Evolutionary conservation across 352 stramenopile genomes (phyloP).

Genomic region (Phytophthora brassicae): DNA sequence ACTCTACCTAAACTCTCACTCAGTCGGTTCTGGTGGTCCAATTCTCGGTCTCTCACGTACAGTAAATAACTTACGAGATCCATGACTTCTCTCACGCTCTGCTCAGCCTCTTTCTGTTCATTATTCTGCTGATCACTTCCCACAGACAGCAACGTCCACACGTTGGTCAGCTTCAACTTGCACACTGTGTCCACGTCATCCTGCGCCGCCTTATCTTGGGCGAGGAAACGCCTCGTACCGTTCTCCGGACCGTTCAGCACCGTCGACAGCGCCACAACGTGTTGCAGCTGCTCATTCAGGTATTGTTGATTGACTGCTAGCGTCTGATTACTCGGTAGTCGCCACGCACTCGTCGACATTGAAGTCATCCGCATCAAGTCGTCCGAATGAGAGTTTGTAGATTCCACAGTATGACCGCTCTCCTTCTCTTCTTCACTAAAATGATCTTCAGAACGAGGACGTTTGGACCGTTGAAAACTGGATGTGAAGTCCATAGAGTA

Average conservation of each 20-base stretch:
- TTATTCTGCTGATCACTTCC: constrained; percentile 9
- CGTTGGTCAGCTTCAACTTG: constrained; percentile 25
- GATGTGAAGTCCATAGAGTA: constrained; percentile 30
- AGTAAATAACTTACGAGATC: constrained; percentile 76
- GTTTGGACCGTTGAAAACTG: constrained; percentile 24
- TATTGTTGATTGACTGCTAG: constrained; percentile 51
- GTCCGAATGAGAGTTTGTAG: background rate
- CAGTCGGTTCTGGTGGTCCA: constrained; percentile 50
- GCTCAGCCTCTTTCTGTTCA: constrained; percentile 36
- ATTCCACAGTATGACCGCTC: background rate
- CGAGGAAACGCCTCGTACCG: constrained; percentile 21
- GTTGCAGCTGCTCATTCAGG: constrained; percentile 69
- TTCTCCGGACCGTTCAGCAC: constrained; percentile 18
- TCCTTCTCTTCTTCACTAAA: constrained; percentile 24
- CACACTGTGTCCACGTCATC: constrained; percentile 33
- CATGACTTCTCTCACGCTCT: constrained; percentile 51
- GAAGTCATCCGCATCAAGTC: constrained; percentile 6
- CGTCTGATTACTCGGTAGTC: constrained; percentile 43
- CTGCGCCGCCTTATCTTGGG: constrained; percentile 4
- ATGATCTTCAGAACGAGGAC: constrained; percentile 15
- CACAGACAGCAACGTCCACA: constrained; percentile 28
- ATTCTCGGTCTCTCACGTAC: constrained; percentile 53
- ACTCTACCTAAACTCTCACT: constrained; percentile 41
- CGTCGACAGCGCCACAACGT: constrained; percentile 41
- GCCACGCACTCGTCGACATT: constrained; percentile 36